Conservation (phyloP, 371 early-diverging fungal species). For the Funneliformis caledonium region DNA sequence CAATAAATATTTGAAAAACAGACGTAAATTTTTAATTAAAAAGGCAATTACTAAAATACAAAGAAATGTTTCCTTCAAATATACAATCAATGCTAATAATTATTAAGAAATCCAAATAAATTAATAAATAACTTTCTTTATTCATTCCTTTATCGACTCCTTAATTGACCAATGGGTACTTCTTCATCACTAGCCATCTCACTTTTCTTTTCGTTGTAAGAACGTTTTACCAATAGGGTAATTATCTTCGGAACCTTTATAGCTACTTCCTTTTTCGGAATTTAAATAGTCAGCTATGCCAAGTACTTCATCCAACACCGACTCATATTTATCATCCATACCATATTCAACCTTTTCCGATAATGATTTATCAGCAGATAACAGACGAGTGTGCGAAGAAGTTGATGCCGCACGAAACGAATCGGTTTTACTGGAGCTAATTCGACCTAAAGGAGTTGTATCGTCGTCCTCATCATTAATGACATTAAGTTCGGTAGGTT, state of each 20-base stretch:
- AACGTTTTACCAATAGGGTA: not conserved
- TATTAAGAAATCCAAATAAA: no score
- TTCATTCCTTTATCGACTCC: not conserved
- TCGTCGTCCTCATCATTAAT: not conserved
- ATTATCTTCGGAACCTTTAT: not conserved
- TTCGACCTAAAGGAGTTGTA: not conserved
- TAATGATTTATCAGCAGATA: not conserved
- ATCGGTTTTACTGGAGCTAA: not conserved
- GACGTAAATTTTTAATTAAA: no score
- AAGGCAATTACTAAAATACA: no score
- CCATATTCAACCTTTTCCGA: not conserved
- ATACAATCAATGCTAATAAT: no score
- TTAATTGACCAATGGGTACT: constrained; percentile 24
- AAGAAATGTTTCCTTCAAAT: no score
- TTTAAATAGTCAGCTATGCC: not conserved
- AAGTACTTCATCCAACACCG: not conserved
- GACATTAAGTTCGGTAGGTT: not conserved
- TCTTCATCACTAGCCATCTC: constrained; percentile 8
- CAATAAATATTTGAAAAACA: no score
- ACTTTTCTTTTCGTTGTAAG: not conserved
- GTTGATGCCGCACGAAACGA: not conserved
- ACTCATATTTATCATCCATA: not conserved
- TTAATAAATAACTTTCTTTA: no score
- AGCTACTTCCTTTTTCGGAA: not conserved
- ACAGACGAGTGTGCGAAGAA: not conserved